phyloP scores from a whole-genome alignment of 1,139 yeast genomes.

The Eremothecium gossypii region DNA sequence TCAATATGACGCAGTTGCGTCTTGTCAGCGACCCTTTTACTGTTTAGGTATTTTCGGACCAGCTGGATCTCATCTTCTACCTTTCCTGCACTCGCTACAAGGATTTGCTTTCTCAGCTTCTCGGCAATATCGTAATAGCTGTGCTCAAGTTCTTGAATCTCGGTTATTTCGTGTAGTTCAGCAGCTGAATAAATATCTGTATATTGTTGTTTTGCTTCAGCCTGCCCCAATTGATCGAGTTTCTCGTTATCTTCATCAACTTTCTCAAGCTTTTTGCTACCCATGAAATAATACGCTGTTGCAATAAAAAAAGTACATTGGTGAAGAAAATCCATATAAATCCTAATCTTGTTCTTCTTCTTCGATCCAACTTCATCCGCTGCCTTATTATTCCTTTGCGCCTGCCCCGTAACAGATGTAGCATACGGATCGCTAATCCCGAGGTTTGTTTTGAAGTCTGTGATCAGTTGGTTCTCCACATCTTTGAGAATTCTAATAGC shows the following conservation, averaged over 20 bases:
- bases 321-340: slow-evolving; percentile 47
- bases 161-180: slow-evolving; percentile 16
- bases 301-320: slow-evolving; percentile 72
- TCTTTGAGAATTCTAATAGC: slow-evolving; percentile 41
- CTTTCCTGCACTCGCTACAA: slow-evolving; percentile 16
- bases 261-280: slow-evolving; percentile 24
- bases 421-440: slow-evolving; percentile 13
- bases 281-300: slow-evolving; percentile 52
- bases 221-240: slow-evolving; percentile 4
- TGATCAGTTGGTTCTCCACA: slow-evolving; percentile 33
- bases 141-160: slow-evolving; percentile 34
- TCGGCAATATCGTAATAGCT: slow-evolving; percentile 59
- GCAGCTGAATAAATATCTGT: slow-evolving; percentile 14
- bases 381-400: background rate
- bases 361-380: slow-evolving; percentile 8
- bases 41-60: slow-evolving; percentile 12
- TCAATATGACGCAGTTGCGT: slow-evolving; percentile 10
- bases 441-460: slow-evolving; percentile 17
- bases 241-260: slow-evolving; percentile 23
- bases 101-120: slow-evolving; percentile 40
- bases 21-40: background rate
- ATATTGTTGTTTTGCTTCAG: slow-evolving; percentile 11
- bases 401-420: background rate
- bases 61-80: slow-evolving; percentile 21
- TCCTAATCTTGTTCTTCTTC: slow-evolving; percentile 23